A percentile compares a stretch with the other conserved stretches of the same genome.
phyloP scores from a whole-genome alignment of 176 grass and related monocot genomes.

The Aegilops bicornis region DNA sequence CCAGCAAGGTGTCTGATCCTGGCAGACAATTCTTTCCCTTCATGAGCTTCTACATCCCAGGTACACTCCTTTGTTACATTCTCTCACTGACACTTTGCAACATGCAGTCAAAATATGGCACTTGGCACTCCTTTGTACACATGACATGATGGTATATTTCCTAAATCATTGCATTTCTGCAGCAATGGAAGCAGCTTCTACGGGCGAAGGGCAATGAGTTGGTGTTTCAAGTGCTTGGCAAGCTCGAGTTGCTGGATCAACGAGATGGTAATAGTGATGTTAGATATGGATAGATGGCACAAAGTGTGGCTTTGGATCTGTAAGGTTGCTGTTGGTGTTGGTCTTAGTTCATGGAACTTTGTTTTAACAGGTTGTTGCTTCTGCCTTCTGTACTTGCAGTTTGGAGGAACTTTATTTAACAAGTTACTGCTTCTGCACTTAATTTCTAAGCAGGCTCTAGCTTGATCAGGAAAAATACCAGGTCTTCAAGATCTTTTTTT shows the following conservation, averaged over 20 bases:
- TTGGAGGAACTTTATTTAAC: too few relatives aligned
- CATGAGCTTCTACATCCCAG: background rate
- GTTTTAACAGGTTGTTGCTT: too few relatives aligned
- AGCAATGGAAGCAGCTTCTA: background rate
- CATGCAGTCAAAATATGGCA: background rate
- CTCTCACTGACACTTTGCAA: background rate
- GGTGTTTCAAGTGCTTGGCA: background rate
- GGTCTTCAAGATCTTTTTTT: background rate
- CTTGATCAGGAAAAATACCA: background rate
- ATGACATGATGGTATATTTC: background rate
- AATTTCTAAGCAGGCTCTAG: background rate
- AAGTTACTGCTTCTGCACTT: too few relatives aligned
- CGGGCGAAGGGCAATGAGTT: background rate
- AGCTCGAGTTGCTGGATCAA: background rate
- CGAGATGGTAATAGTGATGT: background rate
- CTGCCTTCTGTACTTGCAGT: too few relatives aligned
- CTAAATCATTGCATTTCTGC: background rate
- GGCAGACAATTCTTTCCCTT: background rate
- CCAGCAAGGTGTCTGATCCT: background rate
- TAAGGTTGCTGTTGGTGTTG: background rate
- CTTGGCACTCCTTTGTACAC: background rate
- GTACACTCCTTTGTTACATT: background rate
- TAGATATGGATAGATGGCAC: background rate
- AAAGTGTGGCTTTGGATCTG: background rate
- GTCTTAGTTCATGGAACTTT: too few relatives aligned